Evolutionary conservation across 352 stramenopile species (phyloP).

Genomic region (Phytophthora sansomeana): DNA sequence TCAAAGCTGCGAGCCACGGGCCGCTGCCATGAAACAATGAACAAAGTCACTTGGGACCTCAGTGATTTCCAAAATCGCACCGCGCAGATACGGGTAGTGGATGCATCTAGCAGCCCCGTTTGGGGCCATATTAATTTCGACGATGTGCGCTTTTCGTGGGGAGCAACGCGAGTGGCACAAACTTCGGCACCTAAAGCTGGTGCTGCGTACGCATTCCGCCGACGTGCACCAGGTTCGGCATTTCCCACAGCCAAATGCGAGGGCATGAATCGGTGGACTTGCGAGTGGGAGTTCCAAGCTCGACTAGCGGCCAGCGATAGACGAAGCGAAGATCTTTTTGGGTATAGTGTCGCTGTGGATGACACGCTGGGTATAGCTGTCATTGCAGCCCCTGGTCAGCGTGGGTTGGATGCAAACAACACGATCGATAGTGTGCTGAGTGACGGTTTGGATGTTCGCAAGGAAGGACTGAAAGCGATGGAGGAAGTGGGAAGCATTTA

Average conservation of each 20-base stretch:
- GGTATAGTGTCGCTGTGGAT: constrained; percentile 87
- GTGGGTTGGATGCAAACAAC: constrained; percentile 89
- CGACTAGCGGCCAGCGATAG: constrained; percentile 92
- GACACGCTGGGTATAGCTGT: constrained; percentile 83
- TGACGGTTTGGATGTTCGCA: constrained; percentile 27
- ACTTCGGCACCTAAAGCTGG: constrained; percentile 69
- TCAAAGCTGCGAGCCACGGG: constrained; percentile 89
- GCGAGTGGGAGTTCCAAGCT: constrained; percentile 91
- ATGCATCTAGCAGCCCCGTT: constrained; percentile 77
- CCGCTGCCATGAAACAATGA: constrained; percentile 92
- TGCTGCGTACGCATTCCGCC: constrained; percentile 82
- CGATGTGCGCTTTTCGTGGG: constrained; percentile 95
- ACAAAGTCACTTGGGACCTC: constrained; percentile 91
- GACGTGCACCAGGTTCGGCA: constrained; percentile 55
- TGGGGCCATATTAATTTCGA: constrained; percentile 99
- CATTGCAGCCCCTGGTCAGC: constrained; percentile 77
- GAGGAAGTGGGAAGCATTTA: constrained; percentile 72
- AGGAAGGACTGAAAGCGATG: constrained; percentile 38
- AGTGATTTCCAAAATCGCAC: constrained; percentile 77
- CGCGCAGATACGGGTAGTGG: constrained; percentile 94
- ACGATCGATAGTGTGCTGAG: constrained; percentile 49
- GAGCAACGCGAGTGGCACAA: constrained; percentile 57
- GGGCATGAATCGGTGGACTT: constrained; percentile 70
- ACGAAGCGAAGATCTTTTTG: constrained; percentile 85
- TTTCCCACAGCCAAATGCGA: constrained; percentile 55